Evolutionary conservation across 1,139 yeast genomes (phyloP).

Genomic region (Pichia sp.): DNA sequence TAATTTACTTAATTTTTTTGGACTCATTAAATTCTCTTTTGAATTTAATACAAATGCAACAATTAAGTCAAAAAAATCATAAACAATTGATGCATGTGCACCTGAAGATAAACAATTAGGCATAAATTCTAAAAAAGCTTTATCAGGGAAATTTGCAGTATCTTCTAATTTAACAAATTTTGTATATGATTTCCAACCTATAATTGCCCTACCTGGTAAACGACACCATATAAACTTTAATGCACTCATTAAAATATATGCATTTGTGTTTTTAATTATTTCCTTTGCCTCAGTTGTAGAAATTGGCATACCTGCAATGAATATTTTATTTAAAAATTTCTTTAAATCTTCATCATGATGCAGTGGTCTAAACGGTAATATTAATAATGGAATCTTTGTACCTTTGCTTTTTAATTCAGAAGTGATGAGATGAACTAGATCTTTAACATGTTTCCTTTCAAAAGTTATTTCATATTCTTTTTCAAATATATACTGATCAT

Average conservation of each 20-base stretch:
- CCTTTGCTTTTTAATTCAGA: constrained; percentile 55
- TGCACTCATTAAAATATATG: constrained; percentile 63
- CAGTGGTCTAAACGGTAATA: constrained; percentile 65
- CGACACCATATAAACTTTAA: constrained; percentile 85
- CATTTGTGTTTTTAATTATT: constrained; percentile 46
- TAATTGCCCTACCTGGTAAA: constrained; percentile 69
- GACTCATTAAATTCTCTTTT: constrained; percentile 70
- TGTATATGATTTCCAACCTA: constrained; percentile 81
- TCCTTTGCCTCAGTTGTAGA: constrained; percentile 33
- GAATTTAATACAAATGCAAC: constrained; percentile 78
- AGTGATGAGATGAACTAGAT: constrained; percentile 60
- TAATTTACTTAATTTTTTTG: constrained; percentile 73
- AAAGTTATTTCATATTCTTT: constrained; percentile 36
- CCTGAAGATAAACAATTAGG: constrained; percentile 79
- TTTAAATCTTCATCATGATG: constrained; percentile 52
- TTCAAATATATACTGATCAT: constrained; percentile 19
- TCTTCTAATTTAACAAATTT: constrained; percentile 63
- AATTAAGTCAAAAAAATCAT: constrained; percentile 76
- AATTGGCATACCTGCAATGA: constrained; percentile 44
- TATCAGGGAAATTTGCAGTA: constrained; percentile 57
- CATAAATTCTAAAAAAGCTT: constrained; percentile 73
- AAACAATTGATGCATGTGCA: constrained; percentile 83
- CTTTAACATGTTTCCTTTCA: constrained; percentile 57
- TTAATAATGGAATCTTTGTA: constrained; percentile 54
- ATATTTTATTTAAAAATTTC: constrained; percentile 43